Conservation (phyloP, 208 protist genomes). For the Angomonas ambiguus region DNA sequence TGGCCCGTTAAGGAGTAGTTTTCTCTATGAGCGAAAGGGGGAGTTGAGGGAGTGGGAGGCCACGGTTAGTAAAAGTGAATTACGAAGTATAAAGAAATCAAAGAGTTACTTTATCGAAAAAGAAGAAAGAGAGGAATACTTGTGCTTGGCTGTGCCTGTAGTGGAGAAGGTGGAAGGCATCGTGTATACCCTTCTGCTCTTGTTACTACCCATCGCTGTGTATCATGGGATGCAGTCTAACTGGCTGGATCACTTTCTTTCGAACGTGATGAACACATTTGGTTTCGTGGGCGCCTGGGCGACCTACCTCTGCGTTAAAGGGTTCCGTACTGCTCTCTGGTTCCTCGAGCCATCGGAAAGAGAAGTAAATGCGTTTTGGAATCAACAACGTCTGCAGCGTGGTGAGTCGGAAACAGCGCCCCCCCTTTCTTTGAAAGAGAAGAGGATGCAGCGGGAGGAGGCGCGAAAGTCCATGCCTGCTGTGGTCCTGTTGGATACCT, state of each 20-base stretch:
- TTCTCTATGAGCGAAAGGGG: conserved; percentile 24
- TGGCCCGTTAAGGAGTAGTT: conserved; percentile 71
- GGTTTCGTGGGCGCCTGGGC: conserved; percentile 51
- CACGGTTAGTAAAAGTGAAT: conserved; percentile 1
- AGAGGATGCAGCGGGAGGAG: background rate
- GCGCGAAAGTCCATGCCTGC: background rate
- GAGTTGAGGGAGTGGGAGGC: background rate
- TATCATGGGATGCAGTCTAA: conserved; percentile 76
- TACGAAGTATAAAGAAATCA: conserved; percentile 10
- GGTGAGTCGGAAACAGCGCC: too few relatives aligned
- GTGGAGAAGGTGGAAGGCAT: conserved; percentile 65
- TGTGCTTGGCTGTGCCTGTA: conserved; percentile 33
- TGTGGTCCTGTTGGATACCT: background rate
- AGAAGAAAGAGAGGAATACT: background rate
- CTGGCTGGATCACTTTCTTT: conserved; percentile 42
- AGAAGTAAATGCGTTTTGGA: background rate
- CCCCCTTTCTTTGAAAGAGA: background rate
- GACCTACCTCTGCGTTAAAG: conserved; percentile 58
- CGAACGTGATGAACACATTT: conserved; percentile 58
- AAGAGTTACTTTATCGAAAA: background rate
- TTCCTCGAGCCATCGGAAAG: conserved; percentile 40
- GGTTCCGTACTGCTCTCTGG: conserved; percentile 51
- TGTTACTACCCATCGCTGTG: conserved; percentile 49
- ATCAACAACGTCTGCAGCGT: too few relatives aligned
- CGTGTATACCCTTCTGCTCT: conserved; percentile 55